Conservation (phyloP, 768 basidiomycete genomes). For the Russula brevipes region DNA sequence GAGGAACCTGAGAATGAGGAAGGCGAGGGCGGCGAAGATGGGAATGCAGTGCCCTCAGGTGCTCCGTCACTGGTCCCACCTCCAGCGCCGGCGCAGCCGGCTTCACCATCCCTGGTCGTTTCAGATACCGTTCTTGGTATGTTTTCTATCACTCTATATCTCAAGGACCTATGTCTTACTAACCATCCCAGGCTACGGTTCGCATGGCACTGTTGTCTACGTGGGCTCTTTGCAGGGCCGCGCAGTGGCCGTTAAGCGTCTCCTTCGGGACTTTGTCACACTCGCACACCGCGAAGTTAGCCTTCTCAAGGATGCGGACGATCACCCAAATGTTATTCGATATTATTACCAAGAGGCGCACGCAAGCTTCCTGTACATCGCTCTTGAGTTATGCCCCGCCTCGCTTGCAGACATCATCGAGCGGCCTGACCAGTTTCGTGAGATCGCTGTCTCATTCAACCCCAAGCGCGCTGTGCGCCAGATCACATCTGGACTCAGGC, state of each 20-base stretch:
- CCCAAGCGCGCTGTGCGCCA: constrained; percentile 85
- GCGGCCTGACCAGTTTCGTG: constrained; percentile 68
- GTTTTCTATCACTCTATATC: constrained; percentile 24
- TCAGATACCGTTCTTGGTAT: constrained; percentile 72
- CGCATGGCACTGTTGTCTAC: constrained; percentile 94
- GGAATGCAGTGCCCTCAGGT: constrained; percentile 10
- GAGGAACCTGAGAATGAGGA: constrained; percentile 25
- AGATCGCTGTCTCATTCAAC: constrained; percentile 73
- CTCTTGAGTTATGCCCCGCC: constrained; percentile 89
- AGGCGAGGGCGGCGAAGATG: constrained; percentile 20
- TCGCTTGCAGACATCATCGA: constrained; percentile 87
- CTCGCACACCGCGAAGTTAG: constrained; percentile 91
- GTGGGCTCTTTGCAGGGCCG: constrained; percentile 94
- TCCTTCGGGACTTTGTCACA: constrained; percentile 92
- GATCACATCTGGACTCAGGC: constrained; percentile 80
- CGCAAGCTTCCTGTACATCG: constrained; percentile 94
- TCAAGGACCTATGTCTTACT: constrained; percentile 5
- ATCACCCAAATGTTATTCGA: constrained; percentile 97
- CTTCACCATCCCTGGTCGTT: constrained; percentile 53
- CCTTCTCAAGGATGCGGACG: constrained; percentile 93
- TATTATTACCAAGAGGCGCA: constrained; percentile 97
- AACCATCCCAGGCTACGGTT: constrained; percentile 71
- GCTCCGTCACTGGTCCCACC: constrained; percentile 27
- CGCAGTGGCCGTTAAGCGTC: constrained; percentile 96
- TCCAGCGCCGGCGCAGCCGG: constrained; percentile 21